Evolutionary conservation across 1,284 basidiomycete genomes (phyloP).

Genomic region (Cystobasidium sp.): DNA sequence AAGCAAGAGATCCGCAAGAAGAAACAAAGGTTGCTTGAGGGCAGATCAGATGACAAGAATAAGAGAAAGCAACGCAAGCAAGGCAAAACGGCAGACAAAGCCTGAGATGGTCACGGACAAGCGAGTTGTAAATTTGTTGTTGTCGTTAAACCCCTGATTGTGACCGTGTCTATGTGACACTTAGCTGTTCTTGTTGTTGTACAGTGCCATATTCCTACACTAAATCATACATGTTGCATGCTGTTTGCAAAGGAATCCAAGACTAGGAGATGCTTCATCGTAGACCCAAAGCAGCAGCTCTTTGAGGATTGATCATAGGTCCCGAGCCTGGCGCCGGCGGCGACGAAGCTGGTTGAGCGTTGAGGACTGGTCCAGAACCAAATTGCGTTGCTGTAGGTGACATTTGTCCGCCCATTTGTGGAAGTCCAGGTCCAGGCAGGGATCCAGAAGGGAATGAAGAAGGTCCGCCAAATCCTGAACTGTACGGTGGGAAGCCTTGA

Average conservation of each 20-base stretch:
- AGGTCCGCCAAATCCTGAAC: neutral
- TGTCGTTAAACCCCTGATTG: neutral
- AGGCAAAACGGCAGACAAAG: neutral
- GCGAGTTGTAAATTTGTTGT: neutral
- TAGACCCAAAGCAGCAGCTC: conserved; percentile 39
- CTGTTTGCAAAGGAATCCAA: neutral
- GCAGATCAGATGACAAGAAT: conserved; percentile 5
- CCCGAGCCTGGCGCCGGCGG: conserved; percentile 27
- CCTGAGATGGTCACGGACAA: neutral
- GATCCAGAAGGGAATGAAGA: conserved; percentile 8
- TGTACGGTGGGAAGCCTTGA: conserved; percentile 26
- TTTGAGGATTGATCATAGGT: conserved; percentile 39
- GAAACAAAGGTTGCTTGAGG: conserved; percentile 59
- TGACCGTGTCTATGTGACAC: neutral
- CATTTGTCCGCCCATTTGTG: conserved; percentile 12
- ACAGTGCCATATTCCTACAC: neutral
- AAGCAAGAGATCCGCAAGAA: conserved; percentile 77
- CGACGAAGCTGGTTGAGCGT: conserved; percentile 25
- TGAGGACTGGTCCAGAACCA: conserved; percentile 20
- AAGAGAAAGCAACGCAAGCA: conserved; percentile 23
- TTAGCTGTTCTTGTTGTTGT: neutral
- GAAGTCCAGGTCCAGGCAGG: neutral
- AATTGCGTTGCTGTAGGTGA: conserved; percentile 28
- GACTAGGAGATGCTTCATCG: neutral
- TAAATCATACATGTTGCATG: neutral